Evolutionary conservation across 2,329 filamentous ascomycete genomes (phyloP).

Genomic region (Fusarium lyarnte): DNA sequence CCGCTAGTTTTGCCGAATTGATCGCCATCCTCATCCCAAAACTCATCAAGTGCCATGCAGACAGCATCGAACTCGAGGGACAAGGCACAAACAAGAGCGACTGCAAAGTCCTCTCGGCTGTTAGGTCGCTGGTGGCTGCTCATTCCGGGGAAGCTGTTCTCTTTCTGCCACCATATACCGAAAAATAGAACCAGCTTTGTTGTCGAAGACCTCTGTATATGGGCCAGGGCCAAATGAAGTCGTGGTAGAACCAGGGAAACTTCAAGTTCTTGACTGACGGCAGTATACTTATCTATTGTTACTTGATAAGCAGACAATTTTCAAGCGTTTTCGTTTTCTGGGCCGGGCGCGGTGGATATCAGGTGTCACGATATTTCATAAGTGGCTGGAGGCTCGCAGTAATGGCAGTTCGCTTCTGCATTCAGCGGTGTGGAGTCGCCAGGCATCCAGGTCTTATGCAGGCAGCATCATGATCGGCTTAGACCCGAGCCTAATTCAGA

Average conservation of each 20-base stretch:
- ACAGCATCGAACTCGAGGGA: neutral
- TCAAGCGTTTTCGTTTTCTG: rapidly evolving
- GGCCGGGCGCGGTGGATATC: rapidly evolving
- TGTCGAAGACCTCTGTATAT: rapidly evolving
- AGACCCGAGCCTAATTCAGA: neutral
- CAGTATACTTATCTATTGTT: neutral
- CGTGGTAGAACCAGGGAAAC: neutral
- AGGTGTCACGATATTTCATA: rapidly evolving
- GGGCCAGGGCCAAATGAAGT: rapidly evolving
- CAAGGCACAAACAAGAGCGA: neutral
- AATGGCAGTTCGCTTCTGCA: neutral
- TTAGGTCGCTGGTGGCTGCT: neutral
- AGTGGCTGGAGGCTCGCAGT: neutral
- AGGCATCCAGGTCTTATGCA: neutral
- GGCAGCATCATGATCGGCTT: neutral
- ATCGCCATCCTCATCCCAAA: neutral
- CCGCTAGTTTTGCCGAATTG: neutral
- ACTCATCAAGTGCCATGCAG: neutral
- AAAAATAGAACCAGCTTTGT: rapidly evolving
- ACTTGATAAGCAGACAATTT: rapidly evolving
- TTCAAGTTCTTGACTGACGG: neutral
- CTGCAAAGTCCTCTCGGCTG: neutral
- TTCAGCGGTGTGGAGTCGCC: too few relatives aligned
- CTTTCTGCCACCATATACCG: rapidly evolving
- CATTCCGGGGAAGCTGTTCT: rapidly evolving